Base-by-base conservation (phyloP, 1,284 basidiomycete species). In the Inonotus obliquus region DNA sequence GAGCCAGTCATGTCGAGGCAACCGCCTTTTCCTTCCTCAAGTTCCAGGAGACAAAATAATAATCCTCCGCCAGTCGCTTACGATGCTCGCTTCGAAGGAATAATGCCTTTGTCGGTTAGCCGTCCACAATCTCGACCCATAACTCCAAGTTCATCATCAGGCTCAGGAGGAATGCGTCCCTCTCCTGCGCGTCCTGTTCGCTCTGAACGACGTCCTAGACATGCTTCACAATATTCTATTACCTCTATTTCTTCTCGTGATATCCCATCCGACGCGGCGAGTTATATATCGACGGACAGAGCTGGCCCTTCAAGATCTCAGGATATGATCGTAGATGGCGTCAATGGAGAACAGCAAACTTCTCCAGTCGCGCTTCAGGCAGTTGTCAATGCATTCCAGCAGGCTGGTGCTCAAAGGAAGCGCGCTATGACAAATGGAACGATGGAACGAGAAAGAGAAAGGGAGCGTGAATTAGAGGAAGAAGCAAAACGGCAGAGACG, bases 331-430 rank as follows among this genome's bases (percentile, higher is more conserved):
- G 74, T 76, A 61, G 74, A 61, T 53, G 45, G 52, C 23, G n/a
- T 38, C n/a, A 25, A 54, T 13, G 62, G 60, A 10, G 2, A 35
- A 10, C 51, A 53, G 45, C 29, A 35, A 13, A 27, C 57, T 17
- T 79, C 81, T n/a, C 79, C 83, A 44, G 74, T 76, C 7, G 73
- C 81, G 7, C 69, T 89, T 44, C 74, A 75, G n/a, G 78, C 78
- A 47, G 81, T 80, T 19, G 73, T 87, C 69, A 81, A 85, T 62
- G 86, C 88, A 32, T 91, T 91, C 70, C 82, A 85, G 69, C 79
- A 80, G 59, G 84, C 84, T 9, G 83, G 85, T 23, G 75, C 78
- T 10, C 60, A 63, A 21, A 77, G 85, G 25, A 80, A 80, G 68
- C 81, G 83, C 54, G 78, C 77, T n/a, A 78, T 79, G 72, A 79